Percentiles rank a stretch among this genome's conserved stretches.
These are phyloP conservation scores for Ogataea parapolymorpha DNA, from an alignment of 805 yeast genomes.

Conservation along the genomic window DNA sequence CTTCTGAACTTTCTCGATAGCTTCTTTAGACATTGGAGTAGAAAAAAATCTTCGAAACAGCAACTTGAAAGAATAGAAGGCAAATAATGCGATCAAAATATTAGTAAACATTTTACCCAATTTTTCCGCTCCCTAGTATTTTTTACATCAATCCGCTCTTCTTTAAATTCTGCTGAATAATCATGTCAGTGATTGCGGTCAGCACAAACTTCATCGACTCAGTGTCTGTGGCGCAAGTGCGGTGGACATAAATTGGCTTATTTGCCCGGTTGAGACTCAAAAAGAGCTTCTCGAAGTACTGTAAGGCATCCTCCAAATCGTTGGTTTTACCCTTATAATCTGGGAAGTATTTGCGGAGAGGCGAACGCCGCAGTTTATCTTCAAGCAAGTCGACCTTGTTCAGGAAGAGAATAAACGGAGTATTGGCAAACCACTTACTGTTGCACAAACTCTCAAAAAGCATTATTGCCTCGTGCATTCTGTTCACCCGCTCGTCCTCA, in stretches of 20 bases:
- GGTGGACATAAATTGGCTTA: conserved; percentile 82
- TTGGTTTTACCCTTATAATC: conserved; percentile 66
- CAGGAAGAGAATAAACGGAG: conserved; percentile 85
- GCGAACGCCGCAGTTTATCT: conserved; percentile 61
- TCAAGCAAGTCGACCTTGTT: conserved; percentile 85
- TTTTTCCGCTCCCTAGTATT: background rate
- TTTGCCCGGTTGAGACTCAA: conserved; percentile 57
- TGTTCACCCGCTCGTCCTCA: conserved; percentile 84
- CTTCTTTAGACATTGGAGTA: conserved; percentile 56
- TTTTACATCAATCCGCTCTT: conserved; percentile 65
- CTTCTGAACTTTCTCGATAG: conserved; percentile 54
- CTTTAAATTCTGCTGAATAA: conserved; percentile 77
- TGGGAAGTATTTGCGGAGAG: conserved; percentile 73
- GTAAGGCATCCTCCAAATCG: conserved; percentile 63
- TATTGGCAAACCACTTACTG: conserved; percentile 77
- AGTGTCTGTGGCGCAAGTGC: conserved; percentile 95
- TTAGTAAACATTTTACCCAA: background rate
- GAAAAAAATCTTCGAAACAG: conserved; percentile 6
- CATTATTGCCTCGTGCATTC: conserved; percentile 87
- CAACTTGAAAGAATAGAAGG: conserved; percentile 1
- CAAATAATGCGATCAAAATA: background rate
- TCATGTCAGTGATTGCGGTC: conserved; percentile 88
- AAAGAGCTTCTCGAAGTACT: conserved; percentile 69
- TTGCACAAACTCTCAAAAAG: conserved; percentile 81
- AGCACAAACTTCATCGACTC: conserved; percentile 85